These are phyloP conservation scores for Pisolithus thermaeus DNA, from an alignment of 1,284 basidiomycete genomes.

Conservation along the genomic window DNA sequence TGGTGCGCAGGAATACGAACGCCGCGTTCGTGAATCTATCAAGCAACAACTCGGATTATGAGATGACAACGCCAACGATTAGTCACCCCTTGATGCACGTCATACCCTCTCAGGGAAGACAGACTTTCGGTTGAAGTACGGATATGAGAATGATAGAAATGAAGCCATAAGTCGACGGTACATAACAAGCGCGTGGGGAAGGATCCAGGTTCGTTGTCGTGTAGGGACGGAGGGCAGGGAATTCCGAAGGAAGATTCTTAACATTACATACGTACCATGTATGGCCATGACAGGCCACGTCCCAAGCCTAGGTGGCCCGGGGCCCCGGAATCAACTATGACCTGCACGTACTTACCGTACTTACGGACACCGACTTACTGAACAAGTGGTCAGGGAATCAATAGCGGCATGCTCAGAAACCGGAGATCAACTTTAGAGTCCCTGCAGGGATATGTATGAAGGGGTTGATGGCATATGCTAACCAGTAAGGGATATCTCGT, in stretches of 20 bases:
- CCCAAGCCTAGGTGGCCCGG: no score
- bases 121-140: no score
- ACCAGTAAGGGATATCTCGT: no score
- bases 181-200: no score
- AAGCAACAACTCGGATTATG: conserved; percentile 67
- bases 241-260: no score
- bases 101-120: neutral
- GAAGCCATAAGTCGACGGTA: no score
- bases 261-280: no score
- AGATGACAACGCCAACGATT: conserved; percentile 9
- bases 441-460: neutral
- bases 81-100: neutral
- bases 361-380: neutral
- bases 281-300: no score
- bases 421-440: neutral
- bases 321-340: no score
- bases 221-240: no score
- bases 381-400: neutral
- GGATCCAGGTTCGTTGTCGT: no score
- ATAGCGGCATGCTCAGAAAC: neutral
- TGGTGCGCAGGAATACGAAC: conserved; percentile 57
- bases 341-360: neutral
- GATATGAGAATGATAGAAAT: no score
- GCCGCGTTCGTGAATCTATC: conserved; percentile 63
- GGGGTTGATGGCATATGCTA: neutral